Conservation (phyloP, 345 rosid genomes). For the Sonneratia caseolaris region DNA sequence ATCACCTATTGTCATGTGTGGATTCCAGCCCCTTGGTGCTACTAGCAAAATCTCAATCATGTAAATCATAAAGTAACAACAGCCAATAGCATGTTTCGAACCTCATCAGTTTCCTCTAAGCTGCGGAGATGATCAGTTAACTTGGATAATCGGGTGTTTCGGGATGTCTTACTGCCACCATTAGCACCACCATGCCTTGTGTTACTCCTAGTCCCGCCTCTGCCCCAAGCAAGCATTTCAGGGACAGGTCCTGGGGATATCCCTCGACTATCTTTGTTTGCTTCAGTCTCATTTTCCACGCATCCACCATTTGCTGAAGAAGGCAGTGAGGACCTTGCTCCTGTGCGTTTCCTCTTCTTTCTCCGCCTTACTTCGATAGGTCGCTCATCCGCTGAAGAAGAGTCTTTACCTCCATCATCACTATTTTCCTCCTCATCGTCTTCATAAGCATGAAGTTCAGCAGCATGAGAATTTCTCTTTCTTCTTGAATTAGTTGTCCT, state of each 20-base stretch:
- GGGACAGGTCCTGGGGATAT: conserved; percentile 62
- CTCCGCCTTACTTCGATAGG: conserved; percentile 36
- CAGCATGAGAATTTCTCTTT: conserved; percentile 41
- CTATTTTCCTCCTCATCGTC: conserved; percentile 64
- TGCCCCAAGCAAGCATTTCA: conserved; percentile 86
- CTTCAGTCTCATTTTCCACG: conserved; percentile 45
- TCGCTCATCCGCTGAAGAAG: conserved; percentile 72
- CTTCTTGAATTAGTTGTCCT: conserved; percentile 41
- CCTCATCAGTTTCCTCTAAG: conserved; percentile 63
- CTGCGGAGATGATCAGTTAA: conserved; percentile 63
- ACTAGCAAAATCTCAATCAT: not conserved
- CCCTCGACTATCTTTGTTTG: conserved; percentile 46
- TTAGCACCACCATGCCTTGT: conserved; percentile 63
- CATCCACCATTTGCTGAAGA: conserved; percentile 48
- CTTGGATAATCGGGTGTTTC: conserved; percentile 56
- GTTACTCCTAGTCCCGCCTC: conserved; percentile 80
- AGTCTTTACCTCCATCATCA: conserved; percentile 47
- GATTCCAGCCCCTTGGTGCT: not conserved
- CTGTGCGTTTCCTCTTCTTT: conserved; percentile 40
- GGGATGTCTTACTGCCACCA: conserved; percentile 43
- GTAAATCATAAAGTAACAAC: not conserved
- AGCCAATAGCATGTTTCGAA: conserved; percentile 17
- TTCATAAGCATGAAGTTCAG: conserved; percentile 56
- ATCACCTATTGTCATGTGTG: not conserved
- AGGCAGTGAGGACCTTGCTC: conserved; percentile 39